Conservation (phyloP, 2,329 filamentous ascomycete species). For the Botrytis tulipae region DNA sequence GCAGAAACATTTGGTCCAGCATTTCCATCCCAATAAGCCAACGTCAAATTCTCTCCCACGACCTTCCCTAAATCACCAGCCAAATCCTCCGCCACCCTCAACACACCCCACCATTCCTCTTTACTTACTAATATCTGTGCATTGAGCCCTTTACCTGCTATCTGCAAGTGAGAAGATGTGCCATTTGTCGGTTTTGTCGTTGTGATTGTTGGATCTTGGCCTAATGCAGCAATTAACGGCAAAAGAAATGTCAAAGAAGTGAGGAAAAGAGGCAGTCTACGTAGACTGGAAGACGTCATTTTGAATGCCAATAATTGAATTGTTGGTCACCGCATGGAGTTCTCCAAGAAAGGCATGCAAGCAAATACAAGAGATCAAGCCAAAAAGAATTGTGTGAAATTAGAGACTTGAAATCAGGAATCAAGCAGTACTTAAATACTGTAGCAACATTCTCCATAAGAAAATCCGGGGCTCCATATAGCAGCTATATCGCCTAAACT, state of each 20-base stretch:
- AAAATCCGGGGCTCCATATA: constrained; percentile 4
- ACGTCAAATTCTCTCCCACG: constrained; percentile 62
- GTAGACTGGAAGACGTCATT: neutral
- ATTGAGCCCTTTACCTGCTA: constrained; percentile 37
- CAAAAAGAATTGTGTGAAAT: neutral
- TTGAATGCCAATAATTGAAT: neutral
- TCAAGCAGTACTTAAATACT: constrained; percentile 2
- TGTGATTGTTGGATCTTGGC: constrained; percentile 18
- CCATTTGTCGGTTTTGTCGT: constrained; percentile 39
- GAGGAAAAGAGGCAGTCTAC: neutral
- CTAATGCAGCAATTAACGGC: constrained; percentile 7
- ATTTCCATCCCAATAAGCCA: constrained; percentile 31
- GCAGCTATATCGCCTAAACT: neutral
- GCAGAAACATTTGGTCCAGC: constrained; percentile 14
- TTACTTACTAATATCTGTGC: constrained; percentile 55
- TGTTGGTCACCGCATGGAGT: constrained; percentile 4
- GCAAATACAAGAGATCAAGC: neutral
- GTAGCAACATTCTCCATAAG: neutral
- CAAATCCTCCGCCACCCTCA: constrained; percentile 65
- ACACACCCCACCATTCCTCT: constrained; percentile 65
- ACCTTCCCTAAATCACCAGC: constrained; percentile 64
- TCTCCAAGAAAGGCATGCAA: neutral
- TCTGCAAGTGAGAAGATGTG: constrained; percentile 25
- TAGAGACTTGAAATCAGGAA: neutral
- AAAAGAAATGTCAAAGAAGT: neutral